phyloP scores from a whole-genome alignment of 2,329 filamentous ascomycete genomes.

The Elsinoe ampelina region DNA sequence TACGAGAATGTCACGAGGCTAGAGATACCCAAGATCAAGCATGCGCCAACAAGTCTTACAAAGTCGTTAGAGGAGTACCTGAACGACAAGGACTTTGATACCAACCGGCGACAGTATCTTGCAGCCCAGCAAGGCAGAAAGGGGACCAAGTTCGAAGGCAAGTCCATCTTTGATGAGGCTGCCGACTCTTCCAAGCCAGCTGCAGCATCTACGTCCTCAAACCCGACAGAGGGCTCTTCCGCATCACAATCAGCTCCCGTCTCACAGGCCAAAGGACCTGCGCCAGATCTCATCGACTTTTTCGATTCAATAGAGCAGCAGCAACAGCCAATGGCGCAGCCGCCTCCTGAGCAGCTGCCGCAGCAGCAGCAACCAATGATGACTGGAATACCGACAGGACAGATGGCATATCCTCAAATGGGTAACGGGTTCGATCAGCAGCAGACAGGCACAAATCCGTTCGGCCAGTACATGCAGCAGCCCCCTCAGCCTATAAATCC shows the following conservation, averaged over 20 bases:
- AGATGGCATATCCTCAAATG: constrained; percentile 38
- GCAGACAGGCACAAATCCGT: constrained; percentile 30
- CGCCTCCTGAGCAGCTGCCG: constrained; percentile 23
- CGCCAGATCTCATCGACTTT: constrained; percentile 81
- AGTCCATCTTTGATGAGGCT: constrained; percentile 22
- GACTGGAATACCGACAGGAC: constrained; percentile 18
- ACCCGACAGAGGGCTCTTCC: constrained; percentile 27
- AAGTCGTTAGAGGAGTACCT: constrained; percentile 89
- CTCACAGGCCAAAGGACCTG: constrained; percentile 48
- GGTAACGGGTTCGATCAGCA: constrained; percentile 17
- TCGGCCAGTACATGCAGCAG: constrained; percentile 30
- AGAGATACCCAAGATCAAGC: constrained; percentile 93
- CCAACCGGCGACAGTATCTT: constrained; percentile 84
- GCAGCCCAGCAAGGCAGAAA: constrained; percentile 72
- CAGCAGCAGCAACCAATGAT: constrained; percentile 36
- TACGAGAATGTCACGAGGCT: constrained; percentile 87
- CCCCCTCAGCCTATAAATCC: constrained; percentile 45
- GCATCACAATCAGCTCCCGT: constrained; percentile 18
- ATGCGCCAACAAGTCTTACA: constrained; percentile 85
- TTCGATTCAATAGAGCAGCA: constrained; percentile 90
- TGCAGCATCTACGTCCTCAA: constrained; percentile 27
- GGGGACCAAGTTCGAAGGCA: constrained; percentile 34
- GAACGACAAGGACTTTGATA: constrained; percentile 88
- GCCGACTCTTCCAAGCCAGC: constrained; percentile 20
- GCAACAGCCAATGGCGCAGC: constrained; percentile 52